Percentiles rank a stretch among this genome's conserved stretches.
phyloP scores from a whole-genome alignment of 2,329 filamentous ascomycete species.

The Leptographium flavum region DNA sequence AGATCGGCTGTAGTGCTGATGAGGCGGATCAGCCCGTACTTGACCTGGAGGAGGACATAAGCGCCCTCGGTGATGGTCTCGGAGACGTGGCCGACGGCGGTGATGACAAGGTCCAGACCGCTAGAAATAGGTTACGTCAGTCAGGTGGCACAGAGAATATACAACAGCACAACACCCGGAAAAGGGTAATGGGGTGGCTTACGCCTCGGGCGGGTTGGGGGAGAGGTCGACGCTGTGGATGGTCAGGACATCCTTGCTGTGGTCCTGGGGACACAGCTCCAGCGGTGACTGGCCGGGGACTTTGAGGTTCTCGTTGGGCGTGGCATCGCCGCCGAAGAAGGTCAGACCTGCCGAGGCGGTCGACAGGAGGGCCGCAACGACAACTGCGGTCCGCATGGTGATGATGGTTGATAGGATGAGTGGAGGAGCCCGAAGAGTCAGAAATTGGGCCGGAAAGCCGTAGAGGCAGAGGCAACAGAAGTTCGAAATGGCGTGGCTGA shows the following conservation, averaged over 20 bases:
- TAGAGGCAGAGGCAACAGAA: too few relatives aligned
- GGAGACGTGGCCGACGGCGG: slow-evolving; percentile 60
- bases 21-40: slow-evolving; percentile 85
- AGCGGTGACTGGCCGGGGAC: slow-evolving; percentile 81
- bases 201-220: slow-evolving; percentile 83
- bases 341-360: slow-evolving; percentile 27
- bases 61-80: slow-evolving; percentile 64
- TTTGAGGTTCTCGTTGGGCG: slow-evolving; percentile 37
- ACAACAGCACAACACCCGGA: too few relatives aligned
- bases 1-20: slow-evolving; percentile 70
- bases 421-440: too few relatives aligned
- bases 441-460: too few relatives aligned
- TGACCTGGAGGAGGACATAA: slow-evolving; percentile 71
- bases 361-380: slow-evolving; percentile 30
- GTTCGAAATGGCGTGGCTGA: too few relatives aligned
- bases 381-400: slow-evolving; percentile 26
- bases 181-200: slow-evolving; percentile 24
- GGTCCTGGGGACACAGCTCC: slow-evolving; percentile 56
- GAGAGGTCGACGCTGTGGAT: slow-evolving; percentile 68
- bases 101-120: slow-evolving; percentile 63
- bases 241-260: slow-evolving; percentile 52
- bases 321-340: slow-evolving; percentile 32
- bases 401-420: not conserved
- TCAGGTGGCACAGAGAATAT: not conserved
- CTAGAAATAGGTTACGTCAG: slow-evolving; percentile 34